Conservation (phyloP, 164 flowering plant species). For the Piper longum region DNA sequence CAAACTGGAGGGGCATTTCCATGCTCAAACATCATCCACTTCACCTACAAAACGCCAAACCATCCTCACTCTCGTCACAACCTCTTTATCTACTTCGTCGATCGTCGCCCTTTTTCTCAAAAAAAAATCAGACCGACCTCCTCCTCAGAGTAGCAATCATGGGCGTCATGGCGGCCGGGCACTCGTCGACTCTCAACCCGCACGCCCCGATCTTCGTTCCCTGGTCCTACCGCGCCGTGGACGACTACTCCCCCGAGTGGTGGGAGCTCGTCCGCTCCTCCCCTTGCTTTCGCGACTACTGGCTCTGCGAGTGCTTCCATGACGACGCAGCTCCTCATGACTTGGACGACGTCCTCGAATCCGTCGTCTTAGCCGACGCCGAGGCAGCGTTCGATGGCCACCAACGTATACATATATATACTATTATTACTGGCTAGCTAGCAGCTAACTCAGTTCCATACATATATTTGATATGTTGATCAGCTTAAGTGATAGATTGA, state of each 20-base stretch:
- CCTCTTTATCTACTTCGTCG: neutral
- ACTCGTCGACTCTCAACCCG: slow-evolving; percentile 53
- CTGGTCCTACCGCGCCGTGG: slow-evolving; percentile 53
- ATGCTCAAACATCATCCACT: neutral
- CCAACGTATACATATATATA: slow-evolving; percentile 8
- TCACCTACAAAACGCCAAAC: too few species aligned
- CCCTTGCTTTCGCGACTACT: slow-evolving; percentile 81
- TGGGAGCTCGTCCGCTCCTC: slow-evolving; percentile 72
- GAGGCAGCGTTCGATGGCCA: slow-evolving; percentile 29
- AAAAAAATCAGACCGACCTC: neutral
- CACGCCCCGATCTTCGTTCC: slow-evolving; percentile 79
- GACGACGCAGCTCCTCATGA: slow-evolving; percentile 25
- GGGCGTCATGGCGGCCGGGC: slow-evolving; percentile 24
- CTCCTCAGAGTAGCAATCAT: slow-evolving; percentile 11
- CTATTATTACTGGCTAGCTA: neutral
- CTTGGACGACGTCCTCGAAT: slow-evolving; percentile 15
- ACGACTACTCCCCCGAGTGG: slow-evolving; percentile 83
- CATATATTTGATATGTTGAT: neutral
- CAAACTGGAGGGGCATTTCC: neutral
- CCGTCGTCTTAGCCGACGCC: slow-evolving; percentile 23
- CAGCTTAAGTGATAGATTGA: neutral
- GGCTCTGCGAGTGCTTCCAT: slow-evolving; percentile 64
- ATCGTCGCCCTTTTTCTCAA: neutral
- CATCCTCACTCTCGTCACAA: neutral
- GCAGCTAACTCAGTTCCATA: neutral